phyloP scores from a whole-genome alignment of 331 rosid species.

The Malus hybrid region DNA sequence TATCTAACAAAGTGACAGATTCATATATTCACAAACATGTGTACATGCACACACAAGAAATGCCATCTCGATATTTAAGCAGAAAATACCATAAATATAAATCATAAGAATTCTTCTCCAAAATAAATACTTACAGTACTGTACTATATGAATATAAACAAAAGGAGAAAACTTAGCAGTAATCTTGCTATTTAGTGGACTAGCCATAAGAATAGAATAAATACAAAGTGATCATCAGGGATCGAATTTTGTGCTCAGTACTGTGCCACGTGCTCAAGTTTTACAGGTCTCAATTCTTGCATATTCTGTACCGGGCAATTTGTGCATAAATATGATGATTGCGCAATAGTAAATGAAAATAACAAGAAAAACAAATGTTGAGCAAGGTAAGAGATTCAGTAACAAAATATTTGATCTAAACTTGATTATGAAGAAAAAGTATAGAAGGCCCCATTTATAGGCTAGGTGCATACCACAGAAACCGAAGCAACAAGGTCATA shows the following conservation, averaged over 20 bases:
- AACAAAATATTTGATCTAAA: not conserved
- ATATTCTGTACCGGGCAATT: not conserved
- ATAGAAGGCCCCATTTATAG: not conserved
- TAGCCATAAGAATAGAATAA: not conserved
- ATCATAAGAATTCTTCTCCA: not conserved
- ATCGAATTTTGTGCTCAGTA: not conserved
- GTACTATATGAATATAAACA: not conserved
- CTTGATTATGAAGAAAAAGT: not conserved
- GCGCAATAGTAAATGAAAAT: not conserved
- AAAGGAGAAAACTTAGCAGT: not conserved
- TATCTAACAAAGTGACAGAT: not conserved
- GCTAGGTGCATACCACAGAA: conserved; percentile 69
- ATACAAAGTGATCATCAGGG: not conserved
- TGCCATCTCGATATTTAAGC: not conserved
- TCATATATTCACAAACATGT: not conserved
- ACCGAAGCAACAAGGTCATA: conserved; percentile 90
- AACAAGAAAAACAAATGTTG: not conserved
- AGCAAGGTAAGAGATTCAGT: not conserved
- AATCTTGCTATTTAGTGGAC: not conserved
- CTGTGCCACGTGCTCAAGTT: not conserved
- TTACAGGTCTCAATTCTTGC: not conserved
- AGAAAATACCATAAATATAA: not conserved
- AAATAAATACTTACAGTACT: not conserved
- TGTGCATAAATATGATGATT: not conserved
- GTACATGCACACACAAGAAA: not conserved